Conservation (phyloP, 129 eudicot genomes). For the Arctium minus region DNA sequence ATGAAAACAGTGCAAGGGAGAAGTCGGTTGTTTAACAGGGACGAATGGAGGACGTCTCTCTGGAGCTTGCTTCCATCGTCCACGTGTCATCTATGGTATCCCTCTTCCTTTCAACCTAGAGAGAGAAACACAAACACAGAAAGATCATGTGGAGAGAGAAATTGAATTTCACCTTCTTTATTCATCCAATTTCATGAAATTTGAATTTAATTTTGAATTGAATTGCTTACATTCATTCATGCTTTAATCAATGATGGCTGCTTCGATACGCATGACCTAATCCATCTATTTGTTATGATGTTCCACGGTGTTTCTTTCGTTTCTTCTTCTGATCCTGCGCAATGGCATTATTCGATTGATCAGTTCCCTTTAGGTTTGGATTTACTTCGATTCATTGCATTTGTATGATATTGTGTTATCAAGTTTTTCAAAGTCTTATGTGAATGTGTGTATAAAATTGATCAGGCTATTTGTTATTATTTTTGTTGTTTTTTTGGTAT, state of each 20-base stretch:
- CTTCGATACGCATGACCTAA: neutral
- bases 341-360: no score
- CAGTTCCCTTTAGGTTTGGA: no score
- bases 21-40: neutral
- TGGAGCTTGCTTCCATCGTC: neutral
- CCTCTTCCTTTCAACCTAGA: neutral
- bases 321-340: no score
- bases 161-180: no score
- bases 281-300: conserved; percentile 35
- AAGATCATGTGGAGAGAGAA: neutral
- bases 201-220: neutral
- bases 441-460: neutral
- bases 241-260: conserved; percentile 2
- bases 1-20: neutral
- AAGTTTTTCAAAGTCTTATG: no score
- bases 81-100: conserved; percentile 17
- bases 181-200: conserved; percentile 12
- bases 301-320: no score
- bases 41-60: neutral
- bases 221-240: neutral
- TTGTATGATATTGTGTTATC: no score
- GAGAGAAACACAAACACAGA: conserved; percentile 14
- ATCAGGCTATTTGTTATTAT: neutral
- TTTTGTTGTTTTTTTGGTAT: conserved; percentile 6
- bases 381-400: no score